Evolutionary conservation across 116 monocot genomes (phyloP).

Genomic region (Papilionanthe hybrid): DNA sequence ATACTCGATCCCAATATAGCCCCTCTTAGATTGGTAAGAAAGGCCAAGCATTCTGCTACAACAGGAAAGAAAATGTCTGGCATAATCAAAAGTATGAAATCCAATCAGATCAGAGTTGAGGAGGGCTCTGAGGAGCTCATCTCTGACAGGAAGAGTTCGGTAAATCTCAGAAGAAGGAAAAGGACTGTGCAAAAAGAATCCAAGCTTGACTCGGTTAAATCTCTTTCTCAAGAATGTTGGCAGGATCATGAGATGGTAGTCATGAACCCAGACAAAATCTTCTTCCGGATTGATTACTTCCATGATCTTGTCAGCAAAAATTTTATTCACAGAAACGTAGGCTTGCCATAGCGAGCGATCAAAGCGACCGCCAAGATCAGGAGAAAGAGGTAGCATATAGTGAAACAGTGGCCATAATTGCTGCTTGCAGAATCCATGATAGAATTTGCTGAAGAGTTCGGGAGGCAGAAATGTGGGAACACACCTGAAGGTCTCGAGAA

Average conservation of each 20-base stretch:
- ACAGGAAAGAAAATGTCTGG: constrained; percentile 78
- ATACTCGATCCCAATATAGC: constrained; percentile 76
- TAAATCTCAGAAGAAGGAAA: constrained; percentile 93
- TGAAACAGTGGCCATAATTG: constrained; percentile 85
- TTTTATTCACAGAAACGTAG: constrained; percentile 85
- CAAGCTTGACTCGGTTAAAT: constrained; percentile 71
- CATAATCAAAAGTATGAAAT: constrained; percentile 91
- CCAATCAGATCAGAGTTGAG: constrained; percentile 83
- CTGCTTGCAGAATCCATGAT: constrained; percentile 92
- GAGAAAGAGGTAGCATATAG: constrained; percentile 88
- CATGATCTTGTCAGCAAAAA: constrained; percentile 80
- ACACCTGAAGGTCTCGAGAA: constrained; percentile 73
- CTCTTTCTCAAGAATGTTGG: constrained; percentile 78
- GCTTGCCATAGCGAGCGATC: constrained; percentile 87
- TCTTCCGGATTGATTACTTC: constrained; percentile 75
- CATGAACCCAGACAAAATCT: constrained; percentile 88
- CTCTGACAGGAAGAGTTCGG: constrained; percentile 71
- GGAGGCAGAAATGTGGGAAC: constrained; percentile 72
- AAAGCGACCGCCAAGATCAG: constrained; percentile 75
- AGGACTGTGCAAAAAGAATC: constrained; percentile 87
- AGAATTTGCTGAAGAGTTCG: constrained; percentile 61
- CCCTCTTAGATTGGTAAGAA: constrained; percentile 66
- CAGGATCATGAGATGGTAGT: constrained; percentile 83
- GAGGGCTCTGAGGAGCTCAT: constrained; percentile 66
- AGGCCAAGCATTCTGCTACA: constrained; percentile 81